A percentile compares a stretch with the other conserved stretches of the same genome.
phyloP scores from a whole-genome alignment of 164 flowering plant genomes.

The Annona squamosa region DNA sequence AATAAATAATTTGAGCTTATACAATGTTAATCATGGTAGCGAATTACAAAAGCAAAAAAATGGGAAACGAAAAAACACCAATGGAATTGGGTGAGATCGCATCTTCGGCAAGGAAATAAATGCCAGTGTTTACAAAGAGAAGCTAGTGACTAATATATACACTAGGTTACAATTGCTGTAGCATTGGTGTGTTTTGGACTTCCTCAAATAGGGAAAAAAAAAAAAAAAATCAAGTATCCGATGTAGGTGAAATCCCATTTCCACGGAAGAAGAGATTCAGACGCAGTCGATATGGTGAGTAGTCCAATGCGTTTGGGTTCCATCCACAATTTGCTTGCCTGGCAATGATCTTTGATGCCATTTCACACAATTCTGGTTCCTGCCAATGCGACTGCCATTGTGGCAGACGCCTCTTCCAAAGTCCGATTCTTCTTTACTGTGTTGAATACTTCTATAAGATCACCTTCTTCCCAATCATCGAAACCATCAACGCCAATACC shows the following conservation, averaged over 20 bases:
- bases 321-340: conserved; percentile 1
- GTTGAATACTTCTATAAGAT: conserved; percentile 61
- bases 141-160: conserved; percentile 18
- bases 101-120: not conserved
- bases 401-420: conserved; percentile 90
- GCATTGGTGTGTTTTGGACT: conserved; percentile 8
- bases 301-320: conserved; percentile 2
- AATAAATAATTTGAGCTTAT: too few relatives aligned
- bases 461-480: conserved; percentile 68
- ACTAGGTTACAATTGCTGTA: conserved; percentile 17
- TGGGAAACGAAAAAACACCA: too few relatives aligned
- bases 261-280: not conserved
- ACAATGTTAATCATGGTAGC: too few relatives aligned
- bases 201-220: conserved; percentile 2
- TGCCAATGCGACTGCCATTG: conserved; percentile 68
- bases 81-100: not conserved
- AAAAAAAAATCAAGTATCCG: not conserved
- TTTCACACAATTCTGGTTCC: conserved; percentile 35
- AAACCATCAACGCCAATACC: conserved; percentile 73
- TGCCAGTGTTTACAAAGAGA: conserved; percentile 4
- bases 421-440: conserved; percentile 67
- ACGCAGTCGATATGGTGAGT: not conserved
- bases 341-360: not conserved
- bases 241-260: not conserved
- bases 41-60: too few relatives aligned